phyloP scores from a whole-genome alignment of 2,329 filamentous ascomycete species.

The Geoglossum cookeanum region DNA sequence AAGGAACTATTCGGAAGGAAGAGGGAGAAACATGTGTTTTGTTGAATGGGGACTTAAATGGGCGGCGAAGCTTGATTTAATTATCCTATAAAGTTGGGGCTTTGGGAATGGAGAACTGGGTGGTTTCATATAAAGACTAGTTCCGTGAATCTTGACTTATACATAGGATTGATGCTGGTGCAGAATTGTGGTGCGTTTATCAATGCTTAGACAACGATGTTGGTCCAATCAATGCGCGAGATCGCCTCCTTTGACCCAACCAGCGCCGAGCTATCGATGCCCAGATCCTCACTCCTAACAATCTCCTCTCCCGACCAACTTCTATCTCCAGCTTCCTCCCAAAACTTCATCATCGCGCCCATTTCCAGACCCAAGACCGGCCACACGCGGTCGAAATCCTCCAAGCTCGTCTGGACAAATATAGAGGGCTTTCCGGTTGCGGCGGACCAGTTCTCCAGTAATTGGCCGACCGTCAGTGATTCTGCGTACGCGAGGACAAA shows the following conservation, averaged over 20 bases:
- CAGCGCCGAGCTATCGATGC: background rate
- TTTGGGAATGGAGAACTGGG: too few species aligned
- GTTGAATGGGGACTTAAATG: too few species aligned
- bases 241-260: background rate
- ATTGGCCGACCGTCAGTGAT: conserved; percentile 22
- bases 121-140: too few species aligned
- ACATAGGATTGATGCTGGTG: too few species aligned
- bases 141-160: too few species aligned
- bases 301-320: conserved; percentile 15
- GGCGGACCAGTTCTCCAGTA: conserved; percentile 19
- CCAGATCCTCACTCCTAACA: conserved; percentile 14
- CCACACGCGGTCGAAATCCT: conserved; percentile 17
- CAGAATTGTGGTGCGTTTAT: background rate
- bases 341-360: conserved; percentile 15
- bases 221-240: background rate
- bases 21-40: too few species aligned
- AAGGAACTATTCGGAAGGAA: too few species aligned
- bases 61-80: too few species aligned
- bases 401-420: conserved; percentile 13
- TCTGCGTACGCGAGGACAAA: conserved; percentile 24
- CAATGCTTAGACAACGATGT: background rate
- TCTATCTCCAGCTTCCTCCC: conserved; percentile 13
- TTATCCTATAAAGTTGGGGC: too few species aligned
- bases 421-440: conserved; percentile 12
- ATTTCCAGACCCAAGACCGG: conserved; percentile 16